phyloP scores from a whole-genome alignment of 2,329 filamentous ascomycete species.

The Aspergillus latus region DNA sequence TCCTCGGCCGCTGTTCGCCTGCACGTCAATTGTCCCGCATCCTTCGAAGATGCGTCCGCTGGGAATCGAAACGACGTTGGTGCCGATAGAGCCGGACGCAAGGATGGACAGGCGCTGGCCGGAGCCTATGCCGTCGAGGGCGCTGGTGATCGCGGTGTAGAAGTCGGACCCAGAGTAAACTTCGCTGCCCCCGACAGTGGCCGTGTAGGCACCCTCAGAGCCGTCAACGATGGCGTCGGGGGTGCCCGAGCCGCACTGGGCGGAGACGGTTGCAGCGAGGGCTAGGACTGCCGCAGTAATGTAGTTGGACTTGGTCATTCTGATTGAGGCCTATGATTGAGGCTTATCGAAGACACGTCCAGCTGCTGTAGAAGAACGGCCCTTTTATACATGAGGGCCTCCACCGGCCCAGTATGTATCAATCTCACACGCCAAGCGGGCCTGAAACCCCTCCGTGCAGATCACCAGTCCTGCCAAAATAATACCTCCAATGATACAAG shows the following conservation, averaged over 20 bases:
- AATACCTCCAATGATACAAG: not conserved
- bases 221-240: conserved; percentile 17
- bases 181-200: conserved; percentile 7
- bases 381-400: too few relatives aligned
- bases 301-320: not conserved
- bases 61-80: conserved; percentile 6
- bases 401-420: not conserved
- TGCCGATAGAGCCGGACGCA: conserved; percentile 13
- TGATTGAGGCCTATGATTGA: not conserved
- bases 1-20: conserved; percentile 6
- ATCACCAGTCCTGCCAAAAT: not conserved
- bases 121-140: conserved; percentile 5
- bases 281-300: conserved; percentile 7
- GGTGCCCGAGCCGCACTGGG: conserved; percentile 15
- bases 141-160: conserved; percentile 9
- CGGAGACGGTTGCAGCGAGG: conserved; percentile 7
- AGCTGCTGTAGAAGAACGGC: not conserved
- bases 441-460: not conserved
- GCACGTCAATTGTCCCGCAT: conserved; percentile 14
- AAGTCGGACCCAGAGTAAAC: conserved; percentile 14
- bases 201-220: conserved; percentile 6
- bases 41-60: conserved; percentile 16
- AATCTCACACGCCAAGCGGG: conserved; percentile 3
- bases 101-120: conserved; percentile 16
- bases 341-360: not conserved